A percentile compares a stretch with the other conserved stretches of the same genome.
phyloP scores from a whole-genome alignment of 495 filamentous ascomycete genomes.

The Neurospora sp. region DNA sequence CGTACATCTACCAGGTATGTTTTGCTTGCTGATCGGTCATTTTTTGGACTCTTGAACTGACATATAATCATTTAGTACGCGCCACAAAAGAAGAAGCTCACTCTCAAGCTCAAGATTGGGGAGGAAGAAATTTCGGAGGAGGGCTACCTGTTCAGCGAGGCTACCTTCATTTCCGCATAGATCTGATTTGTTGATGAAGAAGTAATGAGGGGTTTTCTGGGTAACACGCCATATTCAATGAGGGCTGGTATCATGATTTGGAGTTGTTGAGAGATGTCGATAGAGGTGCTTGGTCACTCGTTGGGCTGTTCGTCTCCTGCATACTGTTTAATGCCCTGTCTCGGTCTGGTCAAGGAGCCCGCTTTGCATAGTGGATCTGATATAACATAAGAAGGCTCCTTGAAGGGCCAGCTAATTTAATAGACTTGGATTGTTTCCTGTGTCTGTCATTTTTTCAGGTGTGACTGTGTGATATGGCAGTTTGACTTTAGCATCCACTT shows the following conservation, averaged over 20 bases:
- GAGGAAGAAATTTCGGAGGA: constrained; percentile 67
- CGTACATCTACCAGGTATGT: constrained; percentile 91
- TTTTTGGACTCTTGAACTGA: not conserved
- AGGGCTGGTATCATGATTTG: not conserved
- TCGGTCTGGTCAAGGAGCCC: not conserved
- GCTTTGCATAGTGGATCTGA: not conserved
- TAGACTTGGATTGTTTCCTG: not conserved
- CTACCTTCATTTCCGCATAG: constrained; percentile 74
- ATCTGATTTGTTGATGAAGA: not conserved
- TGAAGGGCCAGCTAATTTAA: not conserved
- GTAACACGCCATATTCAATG: not conserved
- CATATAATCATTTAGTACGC: constrained; percentile 42
- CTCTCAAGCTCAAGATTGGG: constrained; percentile 73
- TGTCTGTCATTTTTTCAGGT: not conserved
- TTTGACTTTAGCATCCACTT: not conserved
- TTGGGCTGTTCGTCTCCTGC: not conserved
- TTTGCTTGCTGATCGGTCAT: not conserved
- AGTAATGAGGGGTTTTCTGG: not conserved
- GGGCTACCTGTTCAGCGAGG: constrained; percentile 70
- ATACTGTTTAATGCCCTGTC: not conserved
- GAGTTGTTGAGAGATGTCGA: constrained; percentile 9
- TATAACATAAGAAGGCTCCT: not conserved
- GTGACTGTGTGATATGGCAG: not conserved
- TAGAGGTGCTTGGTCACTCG: constrained; percentile 1
- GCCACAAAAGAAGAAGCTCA: constrained; percentile 43